phyloP scores from a whole-genome alignment of 352 stramenopile species.

The Pythium coloratum region DNA sequence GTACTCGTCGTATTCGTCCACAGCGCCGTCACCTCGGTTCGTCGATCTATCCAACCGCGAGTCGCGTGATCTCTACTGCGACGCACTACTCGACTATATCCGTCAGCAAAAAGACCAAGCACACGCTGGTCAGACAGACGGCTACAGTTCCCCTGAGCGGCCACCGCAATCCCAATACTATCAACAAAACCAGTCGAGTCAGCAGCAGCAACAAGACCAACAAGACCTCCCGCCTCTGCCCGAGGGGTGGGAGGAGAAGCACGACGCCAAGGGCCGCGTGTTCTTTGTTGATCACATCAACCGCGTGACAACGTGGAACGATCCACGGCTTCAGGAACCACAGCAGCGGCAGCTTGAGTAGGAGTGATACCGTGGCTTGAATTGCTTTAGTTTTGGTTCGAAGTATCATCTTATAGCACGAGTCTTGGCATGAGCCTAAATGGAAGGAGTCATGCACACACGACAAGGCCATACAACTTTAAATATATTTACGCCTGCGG shows the following conservation, averaged over 20 bases:
- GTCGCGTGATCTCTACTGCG: constrained; percentile 63
- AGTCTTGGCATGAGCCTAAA: no score
- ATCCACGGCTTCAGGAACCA: constrained; percentile 33
- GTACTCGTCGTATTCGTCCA: constrained; percentile 18
- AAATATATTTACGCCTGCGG: background rate
- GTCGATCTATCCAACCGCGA: constrained; percentile 51
- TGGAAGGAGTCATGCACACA: no score
- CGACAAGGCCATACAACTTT: no score
- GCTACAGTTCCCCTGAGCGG: constrained; percentile 11
- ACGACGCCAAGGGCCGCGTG: constrained; percentile 57
- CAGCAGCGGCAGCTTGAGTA: background rate
- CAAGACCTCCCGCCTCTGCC: constrained; percentile 35
- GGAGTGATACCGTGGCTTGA: no score
- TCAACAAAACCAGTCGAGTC: background rate
- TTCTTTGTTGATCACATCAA: constrained; percentile 84
- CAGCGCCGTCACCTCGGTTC: constrained; percentile 20
- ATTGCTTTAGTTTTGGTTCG: background rate
- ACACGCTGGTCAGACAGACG: background rate
- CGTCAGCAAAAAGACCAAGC: constrained; percentile 62
- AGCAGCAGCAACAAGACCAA: constrained; percentile 9
- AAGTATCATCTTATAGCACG: background rate
- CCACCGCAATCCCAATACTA: background rate
- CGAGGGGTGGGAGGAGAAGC: constrained; percentile 70
- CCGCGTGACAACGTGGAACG: constrained; percentile 67
- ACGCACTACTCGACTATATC: constrained; percentile 72